These are phyloP conservation scores for Spathaspora girioi DNA, from an alignment of 805 yeast genomes.

Conservation along the genomic window DNA sequence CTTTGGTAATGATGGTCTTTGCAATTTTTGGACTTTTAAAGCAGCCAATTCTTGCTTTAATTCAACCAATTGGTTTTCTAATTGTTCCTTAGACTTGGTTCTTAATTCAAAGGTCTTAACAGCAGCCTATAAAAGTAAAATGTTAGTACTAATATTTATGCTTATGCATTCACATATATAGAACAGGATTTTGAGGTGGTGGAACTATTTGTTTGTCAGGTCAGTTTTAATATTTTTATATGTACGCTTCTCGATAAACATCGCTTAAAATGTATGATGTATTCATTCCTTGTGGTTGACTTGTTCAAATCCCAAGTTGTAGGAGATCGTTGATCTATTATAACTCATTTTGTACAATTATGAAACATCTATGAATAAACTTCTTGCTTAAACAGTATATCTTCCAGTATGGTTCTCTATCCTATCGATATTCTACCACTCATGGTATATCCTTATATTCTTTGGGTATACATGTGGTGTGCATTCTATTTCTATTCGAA, in stretches of 20 bases:
- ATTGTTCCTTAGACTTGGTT: slow-evolving; percentile 95
- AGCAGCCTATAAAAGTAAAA: slow-evolving; percentile 61
- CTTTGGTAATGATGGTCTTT: slow-evolving; percentile 91
- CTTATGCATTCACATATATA: not conserved
- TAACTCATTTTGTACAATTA: not conserved
- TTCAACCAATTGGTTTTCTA: slow-evolving; percentile 90
- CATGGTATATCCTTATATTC: not conserved
- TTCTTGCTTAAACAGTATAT: too few species aligned
- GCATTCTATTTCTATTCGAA: not conserved
- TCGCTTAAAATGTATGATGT: too few species aligned
- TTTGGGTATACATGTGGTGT: not conserved
- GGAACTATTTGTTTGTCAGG: too few species aligned
- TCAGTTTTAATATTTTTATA: too few species aligned
- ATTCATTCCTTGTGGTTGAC: not conserved
- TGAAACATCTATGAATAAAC: not conserved
- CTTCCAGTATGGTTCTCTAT: not conserved
- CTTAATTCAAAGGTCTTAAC: slow-evolving; percentile 95
- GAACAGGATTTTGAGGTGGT: not conserved
- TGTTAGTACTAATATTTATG: slow-evolving; percentile 5
- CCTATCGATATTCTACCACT: not conserved
- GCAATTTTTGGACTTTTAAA: slow-evolving; percentile 93
- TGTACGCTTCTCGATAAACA: too few species aligned
- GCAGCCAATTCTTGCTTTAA: slow-evolving; percentile 94
- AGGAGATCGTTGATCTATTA: not conserved
- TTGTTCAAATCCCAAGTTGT: not conserved